Base-by-base conservation (phyloP, 306 rosid species). In the Quercus rubra region DNA sequence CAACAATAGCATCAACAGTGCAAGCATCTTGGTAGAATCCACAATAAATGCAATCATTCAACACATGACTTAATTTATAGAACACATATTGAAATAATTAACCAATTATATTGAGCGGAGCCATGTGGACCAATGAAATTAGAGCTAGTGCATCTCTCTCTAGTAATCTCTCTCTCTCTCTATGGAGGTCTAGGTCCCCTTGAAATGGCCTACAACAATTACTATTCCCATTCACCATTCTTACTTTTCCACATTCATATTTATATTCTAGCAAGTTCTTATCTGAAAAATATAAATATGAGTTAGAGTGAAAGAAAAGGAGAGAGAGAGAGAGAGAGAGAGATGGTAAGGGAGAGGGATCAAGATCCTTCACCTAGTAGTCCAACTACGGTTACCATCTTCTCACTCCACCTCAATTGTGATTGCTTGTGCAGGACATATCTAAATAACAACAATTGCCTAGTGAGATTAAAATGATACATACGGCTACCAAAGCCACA, bases 21-120 rank as follows among this genome's bases (percentile, higher is more conserved):
- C 99, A 95, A 25, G 99, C 99, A 87, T 93, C 99, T 93, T 95
- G 99, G 88, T 97, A 95, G 85, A 95, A 93, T 72, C 99, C 99
- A 86, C 99, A 95, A 78, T 93, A 95, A 87, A 95, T 95, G 90
- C 99, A 95, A 89, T 95, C 5, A 31, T 31, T 31, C 5, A 31
- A 31, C 5, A 31, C 5, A 31, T 31, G 5, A 5, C 33, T 31
- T 31, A 31, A 31, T 31, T 31, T 5, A 31, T 31, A 31, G 33
- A 31, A 5, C 33, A 31, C 5, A 31, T 31, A 1, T 31, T 31
- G 1, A 33, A 33, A 33, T 33, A 33, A 33, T 6, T 0, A 33
- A 1, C 1, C 38, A 33, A 33, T 33, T 33, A 33, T 33, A 6
- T 33, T 0, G 1, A 33, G 23, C 23, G 23, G 23, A 23, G 6